Conservation (phyloP, 1,284 basidiomycete species). For the Moniliella sp. region DNA sequence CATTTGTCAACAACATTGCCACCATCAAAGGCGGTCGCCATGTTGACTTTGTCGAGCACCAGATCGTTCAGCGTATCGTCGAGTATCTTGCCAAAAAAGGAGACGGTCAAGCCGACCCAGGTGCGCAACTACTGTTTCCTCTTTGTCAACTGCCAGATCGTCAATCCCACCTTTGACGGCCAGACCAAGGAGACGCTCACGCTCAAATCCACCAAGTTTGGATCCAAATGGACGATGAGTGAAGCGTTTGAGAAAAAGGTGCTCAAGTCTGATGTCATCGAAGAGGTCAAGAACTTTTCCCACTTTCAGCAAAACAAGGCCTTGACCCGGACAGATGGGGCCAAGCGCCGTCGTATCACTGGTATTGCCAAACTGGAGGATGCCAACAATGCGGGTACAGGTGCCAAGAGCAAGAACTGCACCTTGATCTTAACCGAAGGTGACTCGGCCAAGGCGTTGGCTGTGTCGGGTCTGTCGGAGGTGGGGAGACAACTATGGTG, state of each 20-base stretch:
- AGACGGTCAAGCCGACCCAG: conserved; percentile 67
- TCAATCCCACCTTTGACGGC: conserved; percentile 96
- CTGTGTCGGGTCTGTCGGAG: conserved; percentile 76
- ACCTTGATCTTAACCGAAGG: conserved; percentile 96
- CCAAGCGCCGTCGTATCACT: conserved; percentile 55
- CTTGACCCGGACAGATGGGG: conserved; percentile 88
- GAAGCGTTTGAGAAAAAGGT: conserved; percentile 96
- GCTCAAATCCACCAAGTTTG: conserved; percentile 65
- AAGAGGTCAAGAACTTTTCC: conserved; percentile 81
- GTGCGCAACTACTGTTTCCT: conserved; percentile 97
- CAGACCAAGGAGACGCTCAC: conserved; percentile 96
- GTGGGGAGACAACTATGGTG: conserved; percentile 94
- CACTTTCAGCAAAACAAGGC: conserved; percentile 89
- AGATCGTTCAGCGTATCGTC: conserved; percentile 56
- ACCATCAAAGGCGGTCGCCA: conserved; percentile 94
- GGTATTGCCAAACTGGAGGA: conserved; percentile 85
- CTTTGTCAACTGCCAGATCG: conserved; percentile 85
- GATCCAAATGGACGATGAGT: conserved; percentile 61
- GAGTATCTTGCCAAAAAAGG: conserved; percentile 80
- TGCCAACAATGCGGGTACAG: conserved; percentile 87
- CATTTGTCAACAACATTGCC: conserved; percentile 92
- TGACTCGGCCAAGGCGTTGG: conserved; percentile 91
- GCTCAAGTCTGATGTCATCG: conserved; percentile 68
- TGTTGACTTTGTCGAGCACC: conserved; percentile 65
- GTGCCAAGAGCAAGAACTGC: conserved; percentile 51